Base-by-base conservation (phyloP, 129 eudicot species). In the Flaveria brownii region DNA sequence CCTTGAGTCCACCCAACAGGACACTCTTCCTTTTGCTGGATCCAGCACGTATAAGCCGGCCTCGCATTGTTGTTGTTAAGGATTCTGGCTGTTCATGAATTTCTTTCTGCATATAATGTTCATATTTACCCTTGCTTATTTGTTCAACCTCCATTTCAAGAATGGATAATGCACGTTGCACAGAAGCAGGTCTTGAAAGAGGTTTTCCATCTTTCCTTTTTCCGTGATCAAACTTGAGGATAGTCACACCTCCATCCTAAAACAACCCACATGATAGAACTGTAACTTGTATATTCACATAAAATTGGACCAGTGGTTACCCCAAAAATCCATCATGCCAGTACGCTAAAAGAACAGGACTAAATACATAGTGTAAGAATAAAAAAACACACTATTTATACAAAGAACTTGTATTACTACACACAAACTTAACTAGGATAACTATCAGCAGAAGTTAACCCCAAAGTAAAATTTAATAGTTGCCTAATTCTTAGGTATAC, bases 111-210 rank as follows among this genome's bases (percentile, higher is more conserved):
- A 94, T 94, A 63, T 94, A 94, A 70, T 94, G 96, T 71, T 94
- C 93, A 28, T 89, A 94, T 63, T 89, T 91, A 33, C 99, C 99
- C 81, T 94, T 94, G 57, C 88, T 89, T 82, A 94, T 94, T 86
- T 94, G 97, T 66, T 94, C 97, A 62, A 94, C 99, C 78, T 94
- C 99, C 99, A 94, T 94, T 79, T 94, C 92, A 39, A 94, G 94
- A 77, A 89, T 87, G 67, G 99, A 94, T 67, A 94, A 85, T 57
- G 99, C 99, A 22, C 97, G 93, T 80, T 94, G 86, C 74, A 94
- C 99, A 25, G 97, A 89, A 75, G 93, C 89, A 70, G 99, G 90
- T 69, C 97, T 86, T 66, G 91, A 70, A 69, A 84, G 76, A 45
- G 80, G n/a, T 25, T 91, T 88, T 74, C 76, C 77, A 13, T 64